Base-by-base conservation (phyloP, 2,329 filamentous ascomycete species). In the Diaporthe humulicola region DNA sequence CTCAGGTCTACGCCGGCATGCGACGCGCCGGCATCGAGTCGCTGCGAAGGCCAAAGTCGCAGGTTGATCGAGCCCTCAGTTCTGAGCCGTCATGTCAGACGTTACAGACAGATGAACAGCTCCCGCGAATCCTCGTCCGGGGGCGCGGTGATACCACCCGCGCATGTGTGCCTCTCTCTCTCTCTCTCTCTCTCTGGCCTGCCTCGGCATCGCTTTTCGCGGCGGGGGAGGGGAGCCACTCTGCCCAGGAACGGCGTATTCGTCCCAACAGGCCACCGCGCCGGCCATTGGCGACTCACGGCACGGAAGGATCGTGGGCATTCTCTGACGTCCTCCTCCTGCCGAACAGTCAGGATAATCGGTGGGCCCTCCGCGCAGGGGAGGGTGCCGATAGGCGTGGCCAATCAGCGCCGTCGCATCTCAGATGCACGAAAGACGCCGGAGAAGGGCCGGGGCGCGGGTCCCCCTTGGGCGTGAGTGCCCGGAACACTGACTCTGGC, bases 361-460 rank as follows among this genome's bases (percentile, higher is more conserved):
- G 61, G 42, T 67, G 48, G 42, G 22, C 25, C 22, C 40, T 30
- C 52, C 52, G 45, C 22, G n/a, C 71, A 57, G 66, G 52, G 45
- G 42, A 60, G 42, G 72, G 74, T 25, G 56, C 69, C 70, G 38
- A 70, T 25, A 61, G 25, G 52, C 22, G 38, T 60, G 45, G 40
- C 75, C 75, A 76, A 74, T 74, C 75, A 76, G 67, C 45, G 56
- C 33, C 56, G 17, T 57, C 30, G 42, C 22, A 50, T 54, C 57
- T 54, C 64, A 50, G 67, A 42, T 72, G 60, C 30, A 40, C 30
- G 54, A 76, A 67, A 76, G 75, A 30, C 45, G 67, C 75, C 75
- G 75, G 75, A 76, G 75, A 72, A 76, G 75, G 75, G 75, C 75
- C 75, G 75, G 69, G 52, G 50, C 40, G 45, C 42, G 70, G 57